phyloP scores from a whole-genome alignment of 2,329 filamentous ascomycete genomes.

The Aspergillus vadensis region DNA sequence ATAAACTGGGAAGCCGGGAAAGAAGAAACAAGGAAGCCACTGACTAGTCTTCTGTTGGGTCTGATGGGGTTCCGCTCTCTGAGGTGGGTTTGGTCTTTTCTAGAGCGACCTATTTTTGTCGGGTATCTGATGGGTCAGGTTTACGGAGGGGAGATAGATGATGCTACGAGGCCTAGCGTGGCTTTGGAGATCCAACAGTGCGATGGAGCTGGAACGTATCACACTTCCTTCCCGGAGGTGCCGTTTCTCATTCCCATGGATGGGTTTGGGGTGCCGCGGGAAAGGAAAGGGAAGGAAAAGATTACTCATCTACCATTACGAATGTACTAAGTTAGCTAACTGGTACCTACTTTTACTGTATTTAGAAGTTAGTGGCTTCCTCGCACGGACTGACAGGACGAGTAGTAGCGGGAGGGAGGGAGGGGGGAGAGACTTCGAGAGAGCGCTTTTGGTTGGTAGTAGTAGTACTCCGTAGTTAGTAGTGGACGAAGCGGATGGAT shows the following conservation, averaged over 20 bases:
- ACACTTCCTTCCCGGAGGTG: not conserved
- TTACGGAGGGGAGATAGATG: not conserved
- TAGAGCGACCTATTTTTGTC: not conserved
- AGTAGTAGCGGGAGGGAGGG: not conserved
- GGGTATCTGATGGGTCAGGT: constrained; percentile 1
- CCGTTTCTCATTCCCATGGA: not conserved
- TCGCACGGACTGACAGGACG: not conserved
- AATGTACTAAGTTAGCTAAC: too few relatives aligned
- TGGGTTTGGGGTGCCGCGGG: too few relatives aligned
- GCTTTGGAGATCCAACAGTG: not conserved
- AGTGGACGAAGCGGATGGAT: not conserved
- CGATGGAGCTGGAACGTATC: not conserved
- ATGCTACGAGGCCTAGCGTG: constrained; percentile 1
- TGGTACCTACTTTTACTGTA: too few relatives aligned
- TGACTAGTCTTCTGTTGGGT: not conserved
- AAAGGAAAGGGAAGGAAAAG: too few relatives aligned
- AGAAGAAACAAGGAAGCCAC: not conserved
- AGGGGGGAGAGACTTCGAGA: not conserved
- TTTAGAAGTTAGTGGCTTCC: not conserved
- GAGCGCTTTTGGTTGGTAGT: not conserved
- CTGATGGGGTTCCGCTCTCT: not conserved
- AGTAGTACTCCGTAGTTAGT: too few relatives aligned
- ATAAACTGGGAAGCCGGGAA: not conserved
- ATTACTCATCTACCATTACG: too few relatives aligned
- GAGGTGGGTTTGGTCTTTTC: not conserved